phyloP scores from a whole-genome alignment of 2,329 filamentous ascomycete species.

The Akanthomyces lecanii region DNA sequence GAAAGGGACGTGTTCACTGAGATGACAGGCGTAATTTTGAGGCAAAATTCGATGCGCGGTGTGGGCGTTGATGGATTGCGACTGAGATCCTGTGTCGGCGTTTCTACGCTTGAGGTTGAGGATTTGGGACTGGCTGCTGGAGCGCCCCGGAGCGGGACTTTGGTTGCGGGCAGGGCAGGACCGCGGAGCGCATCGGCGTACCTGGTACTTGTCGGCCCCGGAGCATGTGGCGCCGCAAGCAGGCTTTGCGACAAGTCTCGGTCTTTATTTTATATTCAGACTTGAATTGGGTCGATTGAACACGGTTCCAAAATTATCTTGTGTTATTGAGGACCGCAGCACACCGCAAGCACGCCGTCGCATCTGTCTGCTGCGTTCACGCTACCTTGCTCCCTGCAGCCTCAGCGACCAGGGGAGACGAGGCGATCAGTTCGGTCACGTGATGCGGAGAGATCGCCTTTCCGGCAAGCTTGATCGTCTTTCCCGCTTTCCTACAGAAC shows the following conservation, averaged over 20 bases:
- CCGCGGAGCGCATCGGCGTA: slow-evolving; percentile 11
- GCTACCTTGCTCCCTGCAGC: neutral
- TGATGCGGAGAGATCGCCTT: neutral
- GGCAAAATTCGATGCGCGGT: slow-evolving; percentile 38
- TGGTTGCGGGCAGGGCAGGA: slow-evolving; percentile 8
- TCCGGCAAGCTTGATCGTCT: no score
- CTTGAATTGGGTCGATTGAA: neutral
- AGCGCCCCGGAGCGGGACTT: slow-evolving; percentile 16
- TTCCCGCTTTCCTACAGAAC: no score
- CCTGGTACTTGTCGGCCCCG: slow-evolving; percentile 4
- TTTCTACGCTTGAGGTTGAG: slow-evolving; percentile 54
- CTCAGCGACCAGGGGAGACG: neutral
- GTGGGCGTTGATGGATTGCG: slow-evolving; percentile 49
- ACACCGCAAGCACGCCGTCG: neutral
- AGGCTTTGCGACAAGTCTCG: neutral
- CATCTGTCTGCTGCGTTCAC: slow-evolving; percentile 3
- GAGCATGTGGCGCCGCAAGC: neutral
- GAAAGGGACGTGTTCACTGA: slow-evolving; percentile 49
- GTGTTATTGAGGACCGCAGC: neutral
- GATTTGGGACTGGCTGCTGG: slow-evolving; percentile 32
- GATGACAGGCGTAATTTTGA: slow-evolving; percentile 44
- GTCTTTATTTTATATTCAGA: neutral
- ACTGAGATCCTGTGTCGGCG: slow-evolving; percentile 46
- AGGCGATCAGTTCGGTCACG: slow-evolving; percentile 4
- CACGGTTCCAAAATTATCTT: neutral